phyloP scores from a whole-genome alignment of 148 eudicot species.

The Cornus suecica region DNA sequence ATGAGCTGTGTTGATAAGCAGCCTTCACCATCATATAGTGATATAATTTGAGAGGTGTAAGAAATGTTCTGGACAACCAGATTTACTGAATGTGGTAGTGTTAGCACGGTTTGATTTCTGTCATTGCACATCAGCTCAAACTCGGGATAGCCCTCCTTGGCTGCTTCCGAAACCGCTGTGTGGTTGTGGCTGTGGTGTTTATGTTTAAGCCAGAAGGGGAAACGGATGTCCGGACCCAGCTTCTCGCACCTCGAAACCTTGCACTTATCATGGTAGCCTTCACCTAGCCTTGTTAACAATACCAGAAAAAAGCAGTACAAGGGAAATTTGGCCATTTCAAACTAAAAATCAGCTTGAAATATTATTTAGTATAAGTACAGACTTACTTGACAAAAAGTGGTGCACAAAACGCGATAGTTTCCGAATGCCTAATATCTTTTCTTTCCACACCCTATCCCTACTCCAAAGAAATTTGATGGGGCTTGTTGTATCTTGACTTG shows the following conservation, averaged over 20 bases:
- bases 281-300: neutral
- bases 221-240: slow-evolving; percentile 24
- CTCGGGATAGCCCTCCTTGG: slow-evolving; percentile 22
- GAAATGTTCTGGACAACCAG: neutral
- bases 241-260: slow-evolving; percentile 11
- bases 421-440: no score
- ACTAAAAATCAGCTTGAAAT: no score
- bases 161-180: no score
- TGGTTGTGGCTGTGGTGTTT: slow-evolving; percentile 19
- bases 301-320: no score
- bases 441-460: no score
- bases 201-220: slow-evolving; percentile 25
- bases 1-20: slow-evolving; percentile 1
- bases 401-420: no score
- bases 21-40: neutral
- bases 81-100: neutral
- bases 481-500: no score
- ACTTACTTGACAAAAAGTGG: no score
- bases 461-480: no score
- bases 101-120: neutral
- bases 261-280: slow-evolving; percentile 4
- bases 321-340: neutral
- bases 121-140: slow-evolving; percentile 21
- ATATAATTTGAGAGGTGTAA: neutral
- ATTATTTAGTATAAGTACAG: no score